A percentile compares a stretch with the other conserved stretches of the same genome.
phyloP scores from a whole-genome alignment of 2,329 filamentous ascomycete genomes.

The Diaporthe helianthi region DNA sequence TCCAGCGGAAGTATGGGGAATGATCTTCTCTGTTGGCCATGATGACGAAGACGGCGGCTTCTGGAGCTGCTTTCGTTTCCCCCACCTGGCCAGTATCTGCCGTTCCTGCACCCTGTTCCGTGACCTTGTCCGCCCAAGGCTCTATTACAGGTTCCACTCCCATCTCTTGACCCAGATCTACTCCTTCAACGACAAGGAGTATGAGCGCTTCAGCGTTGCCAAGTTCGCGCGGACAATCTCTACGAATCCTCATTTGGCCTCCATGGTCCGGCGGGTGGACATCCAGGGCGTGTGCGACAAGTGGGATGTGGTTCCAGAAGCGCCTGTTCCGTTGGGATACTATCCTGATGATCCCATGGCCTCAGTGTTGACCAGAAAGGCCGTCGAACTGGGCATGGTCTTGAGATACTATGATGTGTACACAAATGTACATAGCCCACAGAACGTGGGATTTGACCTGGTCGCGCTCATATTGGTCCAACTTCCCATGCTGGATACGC shows the following conservation, averaged over 20 bases:
- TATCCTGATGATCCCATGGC: not conserved
- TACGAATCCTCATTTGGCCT: not conserved
- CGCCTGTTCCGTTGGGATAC: not conserved
- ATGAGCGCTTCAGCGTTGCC: not conserved
- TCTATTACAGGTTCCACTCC: not conserved
- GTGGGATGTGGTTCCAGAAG: not conserved
- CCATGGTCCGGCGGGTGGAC: too few relatives aligned
- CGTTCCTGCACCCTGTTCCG: not conserved
- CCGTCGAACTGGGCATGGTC: not conserved
- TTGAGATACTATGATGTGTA: not conserved
- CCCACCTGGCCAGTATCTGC: not conserved
- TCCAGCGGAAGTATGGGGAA: not conserved
- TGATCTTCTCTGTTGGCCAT: not conserved
- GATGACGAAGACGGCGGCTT: not conserved
- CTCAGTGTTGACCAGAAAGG: not conserved
- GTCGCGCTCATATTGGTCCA: not conserved
- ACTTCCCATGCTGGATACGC: not conserved
- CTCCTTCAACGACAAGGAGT: not conserved
- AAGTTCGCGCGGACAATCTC: conserved; percentile 25
- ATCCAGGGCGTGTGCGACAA: too few relatives aligned
- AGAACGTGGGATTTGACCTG: not conserved
- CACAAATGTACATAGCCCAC: not conserved
- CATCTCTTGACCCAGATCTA: not conserved
- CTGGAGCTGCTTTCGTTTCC: not conserved
- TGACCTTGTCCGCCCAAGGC: not conserved